Conservation (phyloP, 2,329 filamentous ascomycete genomes). For the Neofusicoccum sp. region DNA sequence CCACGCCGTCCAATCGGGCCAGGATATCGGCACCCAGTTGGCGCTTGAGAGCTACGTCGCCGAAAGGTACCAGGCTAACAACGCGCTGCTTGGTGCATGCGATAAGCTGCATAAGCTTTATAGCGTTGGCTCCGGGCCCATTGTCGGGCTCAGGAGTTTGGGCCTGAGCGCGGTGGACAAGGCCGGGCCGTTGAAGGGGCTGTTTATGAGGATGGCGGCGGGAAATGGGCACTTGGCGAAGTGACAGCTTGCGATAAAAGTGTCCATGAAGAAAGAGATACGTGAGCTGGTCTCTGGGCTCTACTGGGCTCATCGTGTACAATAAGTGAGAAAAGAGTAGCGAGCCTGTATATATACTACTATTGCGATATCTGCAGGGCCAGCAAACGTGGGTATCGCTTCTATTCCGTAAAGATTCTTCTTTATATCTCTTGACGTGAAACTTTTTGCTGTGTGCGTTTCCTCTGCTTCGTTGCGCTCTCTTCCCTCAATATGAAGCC, state of each 20-base stretch:
- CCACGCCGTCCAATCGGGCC: conserved; percentile 77
- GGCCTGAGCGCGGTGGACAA: conserved; percentile 77
- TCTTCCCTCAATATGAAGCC: too few relatives aligned
- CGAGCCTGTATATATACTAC: too few relatives aligned
- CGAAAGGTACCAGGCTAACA: conserved; percentile 82
- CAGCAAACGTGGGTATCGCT: not conserved
- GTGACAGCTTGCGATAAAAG: not conserved
- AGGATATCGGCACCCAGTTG: conserved; percentile 80
- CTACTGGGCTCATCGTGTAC: too few relatives aligned
- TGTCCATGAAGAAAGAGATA: not conserved
- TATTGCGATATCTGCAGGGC: not conserved
- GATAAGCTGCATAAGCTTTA: conserved; percentile 95
- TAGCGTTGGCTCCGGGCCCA: conserved; percentile 74
- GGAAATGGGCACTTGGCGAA: conserved; percentile 28
- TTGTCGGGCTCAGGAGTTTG: conserved; percentile 77
- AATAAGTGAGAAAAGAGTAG: too few relatives aligned
- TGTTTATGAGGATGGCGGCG: conserved; percentile 75
- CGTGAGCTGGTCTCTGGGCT: too few relatives aligned
- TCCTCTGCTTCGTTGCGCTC: too few relatives aligned
- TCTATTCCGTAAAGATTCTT: not conserved
- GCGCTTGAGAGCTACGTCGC: conserved; percentile 79
- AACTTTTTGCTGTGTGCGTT: not conserved
- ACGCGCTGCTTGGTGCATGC: conserved; percentile 72
- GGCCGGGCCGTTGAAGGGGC: conserved; percentile 74
- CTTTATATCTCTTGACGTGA: not conserved